These are phyloP conservation scores for Castanopsis chinensis DNA, from an alignment of 306 rosid genomes.

Conservation along the genomic window DNA sequence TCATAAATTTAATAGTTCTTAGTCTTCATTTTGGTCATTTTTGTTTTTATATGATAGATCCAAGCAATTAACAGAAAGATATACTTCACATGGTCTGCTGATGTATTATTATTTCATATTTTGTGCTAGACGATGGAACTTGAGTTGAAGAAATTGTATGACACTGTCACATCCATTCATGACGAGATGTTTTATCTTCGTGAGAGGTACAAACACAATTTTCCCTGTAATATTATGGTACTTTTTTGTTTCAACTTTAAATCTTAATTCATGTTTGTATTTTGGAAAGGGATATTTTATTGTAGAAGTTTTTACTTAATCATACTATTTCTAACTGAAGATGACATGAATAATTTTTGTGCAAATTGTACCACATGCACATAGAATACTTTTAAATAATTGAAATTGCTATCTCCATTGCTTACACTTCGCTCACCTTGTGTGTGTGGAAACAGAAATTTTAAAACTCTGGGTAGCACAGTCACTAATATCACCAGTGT, in stretches of 20 bases:
- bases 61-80: background rate
- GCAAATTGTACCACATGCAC: too few relatives aligned
- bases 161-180: constrained; percentile 64
- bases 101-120: constrained; percentile 14
- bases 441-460: too few relatives aligned
- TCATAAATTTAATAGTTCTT: background rate
- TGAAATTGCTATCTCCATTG: too few relatives aligned
- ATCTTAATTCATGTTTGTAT: background rate
- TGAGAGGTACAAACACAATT: constrained; percentile 58
- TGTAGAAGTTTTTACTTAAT: background rate
- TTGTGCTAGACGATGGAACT: constrained; percentile 72
- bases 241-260: constrained; percentile 13
- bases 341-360: background rate
- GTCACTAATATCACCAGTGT: too few relatives aligned
- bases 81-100: constrained; percentile 8
- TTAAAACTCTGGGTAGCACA: too few relatives aligned
- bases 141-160: constrained; percentile 77
- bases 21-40: background rate
- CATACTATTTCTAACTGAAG: background rate
- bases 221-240: background rate
- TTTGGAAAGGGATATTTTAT: constrained; percentile 8
- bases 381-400: too few relatives aligned
- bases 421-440: too few relatives aligned
- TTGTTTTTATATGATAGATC: background rate
- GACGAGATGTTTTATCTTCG: constrained; percentile 98